Evolutionary conservation across 2,329 filamentous ascomycete species (phyloP).

Genomic region (Fusarium caatingaense): DNA sequence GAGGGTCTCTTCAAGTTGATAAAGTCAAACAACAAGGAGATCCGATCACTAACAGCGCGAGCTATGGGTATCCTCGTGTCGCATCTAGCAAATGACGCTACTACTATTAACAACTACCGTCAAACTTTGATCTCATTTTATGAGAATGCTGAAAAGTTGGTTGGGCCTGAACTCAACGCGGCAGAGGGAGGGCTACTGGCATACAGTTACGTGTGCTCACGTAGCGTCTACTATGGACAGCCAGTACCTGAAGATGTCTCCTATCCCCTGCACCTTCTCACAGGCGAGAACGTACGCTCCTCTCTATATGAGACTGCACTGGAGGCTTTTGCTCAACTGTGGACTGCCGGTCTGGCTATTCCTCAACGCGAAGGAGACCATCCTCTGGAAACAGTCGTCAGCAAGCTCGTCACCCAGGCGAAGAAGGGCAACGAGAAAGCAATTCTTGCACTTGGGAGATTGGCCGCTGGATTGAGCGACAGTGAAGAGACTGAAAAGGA

Average conservation of each 20-base stretch:
- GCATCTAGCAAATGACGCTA: conserved; percentile 62
- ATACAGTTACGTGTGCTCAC: conserved; percentile 58
- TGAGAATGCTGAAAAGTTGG: conserved; percentile 54
- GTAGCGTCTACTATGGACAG: conserved; percentile 57
- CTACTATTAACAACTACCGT: conserved; percentile 44
- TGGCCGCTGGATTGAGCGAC: conserved; percentile 72
- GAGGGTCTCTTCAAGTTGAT: conserved; percentile 69
- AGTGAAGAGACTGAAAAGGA: conserved; percentile 32
- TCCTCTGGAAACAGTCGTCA: conserved; percentile 61
- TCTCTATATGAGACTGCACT: conserved; percentile 59
- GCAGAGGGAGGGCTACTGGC: conserved; percentile 61
- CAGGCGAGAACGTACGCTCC: conserved; percentile 44
- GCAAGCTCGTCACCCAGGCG: conserved; percentile 73
- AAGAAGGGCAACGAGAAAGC: conserved; percentile 86
- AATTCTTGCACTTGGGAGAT: conserved; percentile 81
- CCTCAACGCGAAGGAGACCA: conserved; percentile 47
- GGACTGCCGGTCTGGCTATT: conserved; percentile 58
- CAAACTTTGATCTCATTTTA: conserved; percentile 57
- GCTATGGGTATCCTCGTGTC: conserved; percentile 82
- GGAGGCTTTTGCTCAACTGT: conserved; percentile 60
- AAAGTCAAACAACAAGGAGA: conserved; percentile 76
- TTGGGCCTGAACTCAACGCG: conserved; percentile 58
- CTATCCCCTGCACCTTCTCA: conserved; percentile 50
- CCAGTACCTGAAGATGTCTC: conserved; percentile 43
- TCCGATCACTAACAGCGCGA: conserved; percentile 74